Percentiles rank a stretch among this genome's conserved stretches.
Evolutionary conservation across 805 yeast species (phyloP).

Genomic region (Metschnikowia colocasiae): DNA sequence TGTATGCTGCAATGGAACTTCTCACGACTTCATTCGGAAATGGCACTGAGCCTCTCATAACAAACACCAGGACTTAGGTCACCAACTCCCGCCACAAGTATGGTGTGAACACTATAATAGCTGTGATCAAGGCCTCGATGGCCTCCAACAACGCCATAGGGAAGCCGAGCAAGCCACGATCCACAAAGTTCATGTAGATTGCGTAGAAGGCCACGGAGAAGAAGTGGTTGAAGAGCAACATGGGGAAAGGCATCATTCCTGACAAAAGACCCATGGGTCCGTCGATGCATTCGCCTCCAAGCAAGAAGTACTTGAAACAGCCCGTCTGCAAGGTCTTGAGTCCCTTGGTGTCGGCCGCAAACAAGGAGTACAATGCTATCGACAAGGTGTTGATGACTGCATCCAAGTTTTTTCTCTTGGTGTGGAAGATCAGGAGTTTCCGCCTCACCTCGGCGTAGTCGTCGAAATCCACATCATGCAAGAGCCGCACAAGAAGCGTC

Average conservation of each 20-base stretch:
- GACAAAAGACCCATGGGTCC: slow-evolving; percentile 82
- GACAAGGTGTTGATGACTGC: slow-evolving; percentile 87
- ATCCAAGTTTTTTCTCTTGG: slow-evolving; percentile 71
- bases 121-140: slow-evolving; percentile 64
- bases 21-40: not conserved
- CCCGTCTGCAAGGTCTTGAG: slow-evolving; percentile 76
- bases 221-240: slow-evolving; percentile 75
- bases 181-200: slow-evolving; percentile 62
- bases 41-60: no score
- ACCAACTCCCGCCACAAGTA: slow-evolving; percentile 54
- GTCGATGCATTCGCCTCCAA: slow-evolving; percentile 75
- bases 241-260: slow-evolving; percentile 77
- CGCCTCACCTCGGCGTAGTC: slow-evolving; percentile 56
- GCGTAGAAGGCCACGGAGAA: slow-evolving; percentile 87
- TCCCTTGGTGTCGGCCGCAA: slow-evolving; percentile 76
- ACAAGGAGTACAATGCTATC: slow-evolving; percentile 82
- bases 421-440: slow-evolving; percentile 65
- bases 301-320: slow-evolving; percentile 79
- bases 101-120: slow-evolving; percentile 77
- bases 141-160: slow-evolving; percentile 72
- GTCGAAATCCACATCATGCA: slow-evolving; percentile 52
- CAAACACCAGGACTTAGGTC: not conserved
- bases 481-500: slow-evolving; percentile 57
- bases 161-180: slow-evolving; percentile 61
- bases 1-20: not conserved